Base-by-base conservation (phyloP, 148 eudicot genomes). In the Bassia scoparia region DNA sequence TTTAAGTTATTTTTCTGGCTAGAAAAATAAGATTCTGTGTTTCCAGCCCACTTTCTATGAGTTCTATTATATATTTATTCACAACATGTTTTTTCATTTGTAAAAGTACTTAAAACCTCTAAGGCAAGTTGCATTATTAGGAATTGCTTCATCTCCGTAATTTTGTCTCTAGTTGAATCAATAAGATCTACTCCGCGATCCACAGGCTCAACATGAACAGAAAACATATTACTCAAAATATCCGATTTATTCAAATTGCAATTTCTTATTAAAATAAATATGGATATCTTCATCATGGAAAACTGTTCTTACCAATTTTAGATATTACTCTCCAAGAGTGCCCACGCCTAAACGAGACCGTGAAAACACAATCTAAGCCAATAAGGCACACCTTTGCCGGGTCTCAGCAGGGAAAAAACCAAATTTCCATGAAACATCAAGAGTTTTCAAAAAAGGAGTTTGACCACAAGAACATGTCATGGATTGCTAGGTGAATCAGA, bases 361-460 rank as follows among this genome's bases (percentile, higher is more conserved):
- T n/a, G n/a, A n/a, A n/a, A n/a, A n/a, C n/a, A n/a, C n/a, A n/a
- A n/a, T n/a, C 64, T 61, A 69, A 53, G 27, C 41, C 14, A 29
- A 67, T 61, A 38, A 50, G 31, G 46, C n/a, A 68, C 64, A 50
- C 33, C 30, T 60, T 29, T 61, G 17, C 43, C 73, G 33, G 43
- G 37, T 38, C 21, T 67, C 44, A 29, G 64, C 73, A 18, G n/a
- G n/a, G n/a, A n/a, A n/a, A n/a, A n/a, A n/a, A n/a, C n/a, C n/a
- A n/a, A n/a, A 78, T 14, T 49, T 71, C 41, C 23, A 68, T 61
- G n/a, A 59, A 67, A 48, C 68, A 78, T 61, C 71, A 43, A 38
- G 35, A 31, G 30, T 23, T 55, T 41, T 52, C 52, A 41, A 61
- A 49, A 38, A 16, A 50, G 31, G 52, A 56, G 61, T 54, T 43